Evolutionary conservation across 164 flowering plant genomes (phyloP), one percentile per base, ranked within the genome.

Genomic region (Liquidambar formosana): DNA sequence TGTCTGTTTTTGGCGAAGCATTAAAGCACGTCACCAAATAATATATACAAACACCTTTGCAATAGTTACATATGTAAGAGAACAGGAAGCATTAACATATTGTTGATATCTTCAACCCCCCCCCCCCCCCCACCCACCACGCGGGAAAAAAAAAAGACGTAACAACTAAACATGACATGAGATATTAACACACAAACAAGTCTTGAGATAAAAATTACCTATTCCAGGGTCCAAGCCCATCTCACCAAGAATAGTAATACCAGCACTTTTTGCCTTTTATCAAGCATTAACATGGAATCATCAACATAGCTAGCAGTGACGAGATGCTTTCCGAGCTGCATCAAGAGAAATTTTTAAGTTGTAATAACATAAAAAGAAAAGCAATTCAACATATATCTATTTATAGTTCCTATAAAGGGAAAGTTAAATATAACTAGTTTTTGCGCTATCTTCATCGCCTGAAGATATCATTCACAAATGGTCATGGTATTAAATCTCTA

Each of bases 191-290:
- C 15, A 28, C 15, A 28, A 21, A 13, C 44, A 58, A 57, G 16
- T 23, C 8, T 19, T 1, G 23, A 54, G 64, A 64, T 54, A 25
- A 16, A 67, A 16, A 66, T 76, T 82, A 91, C 99, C 99, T 80
- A 96, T 93, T 77, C 99, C 99, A 68, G 99, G 99, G 80, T 96
- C 99, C 85, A 96, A 83, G 48, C 99, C 99, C 99, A 96, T 96
- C 80, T 96, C 98, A 47, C 97, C 90, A 64, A 96, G 94, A 80
- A 96, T 89, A 33, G 97, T 88, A 66, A 96, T 73, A 44, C 89
- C 96, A 69, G 95, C 91, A 68, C 48, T 59, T 74, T 84, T 92
- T 60, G 99, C 97, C 70, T 78, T n/a, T 71, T 86, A 74, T 86
- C 83, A 19, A 92, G 80, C 78, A 63, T 77, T 65, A 92, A 83